Evolutionary conservation across 768 basidiomycete species (phyloP).

Genomic region (Calocybe gangraenosa): DNA sequence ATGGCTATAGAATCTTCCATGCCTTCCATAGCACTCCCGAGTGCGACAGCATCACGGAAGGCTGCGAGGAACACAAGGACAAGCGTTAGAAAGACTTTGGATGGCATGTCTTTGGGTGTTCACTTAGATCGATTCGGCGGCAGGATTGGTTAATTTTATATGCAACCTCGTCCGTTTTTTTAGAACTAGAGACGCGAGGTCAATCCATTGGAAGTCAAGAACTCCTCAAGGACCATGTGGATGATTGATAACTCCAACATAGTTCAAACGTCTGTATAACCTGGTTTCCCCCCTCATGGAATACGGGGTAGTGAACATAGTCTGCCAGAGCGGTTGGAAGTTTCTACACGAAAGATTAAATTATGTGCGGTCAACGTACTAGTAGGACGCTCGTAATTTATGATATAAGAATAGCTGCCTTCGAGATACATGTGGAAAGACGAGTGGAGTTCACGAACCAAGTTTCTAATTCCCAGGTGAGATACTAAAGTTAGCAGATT

Average conservation of each 20-base stretch:
- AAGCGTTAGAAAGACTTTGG: conserved; percentile 1
- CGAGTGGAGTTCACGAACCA: no score
- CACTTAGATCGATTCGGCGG: background rate
- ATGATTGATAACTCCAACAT: background rate
- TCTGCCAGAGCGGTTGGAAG: no score
- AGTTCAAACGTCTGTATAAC: no score
- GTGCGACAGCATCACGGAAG: conserved; percentile 16
- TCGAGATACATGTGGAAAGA: background rate
- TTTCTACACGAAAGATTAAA: no score
- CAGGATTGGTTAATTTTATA: background rate
- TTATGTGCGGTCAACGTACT: no score
- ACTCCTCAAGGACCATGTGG: conserved; percentile 6
- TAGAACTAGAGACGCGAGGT: conserved; percentile 11
- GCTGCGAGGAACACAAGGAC: conserved; percentile 16
- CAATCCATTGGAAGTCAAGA: conserved; percentile 6
- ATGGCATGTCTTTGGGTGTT: conserved; percentile 1
- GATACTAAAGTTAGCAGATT: no score
- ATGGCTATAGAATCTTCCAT: conserved; percentile 40
- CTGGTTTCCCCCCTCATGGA: no score
- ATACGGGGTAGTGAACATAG: no score
- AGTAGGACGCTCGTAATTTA: background rate
- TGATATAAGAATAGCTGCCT: background rate
- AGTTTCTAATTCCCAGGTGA: no score
- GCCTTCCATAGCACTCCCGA: conserved; percentile 30
- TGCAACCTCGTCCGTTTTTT: background rate